Percentiles rank a stretch among this genome's conserved stretches.
phyloP scores from a whole-genome alignment of 179 eudicot genomes.

The Sideroxylon spinosum region DNA sequence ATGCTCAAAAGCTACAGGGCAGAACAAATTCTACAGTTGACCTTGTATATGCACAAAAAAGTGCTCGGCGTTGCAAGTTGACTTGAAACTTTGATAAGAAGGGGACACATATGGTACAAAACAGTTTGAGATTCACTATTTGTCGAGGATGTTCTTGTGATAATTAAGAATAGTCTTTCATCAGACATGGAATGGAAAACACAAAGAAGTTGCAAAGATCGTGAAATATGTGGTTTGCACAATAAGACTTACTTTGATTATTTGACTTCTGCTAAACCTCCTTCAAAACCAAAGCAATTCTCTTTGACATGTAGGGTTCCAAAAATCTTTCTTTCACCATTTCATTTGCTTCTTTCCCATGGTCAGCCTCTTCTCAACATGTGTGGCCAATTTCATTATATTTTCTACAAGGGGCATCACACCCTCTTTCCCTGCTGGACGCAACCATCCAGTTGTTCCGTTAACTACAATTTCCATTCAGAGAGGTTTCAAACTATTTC shows the following conservation, averaged over 20 bases:
- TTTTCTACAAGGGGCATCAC: constrained; percentile 67
- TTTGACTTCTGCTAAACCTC: constrained; percentile 59
- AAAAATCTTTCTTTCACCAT: constrained; percentile 77
- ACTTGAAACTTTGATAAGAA: neutral
- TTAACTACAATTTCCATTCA: constrained; percentile 66
- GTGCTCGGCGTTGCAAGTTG: neutral
- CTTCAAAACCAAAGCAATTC: constrained; percentile 66
- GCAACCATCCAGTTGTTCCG: constrained; percentile 73
- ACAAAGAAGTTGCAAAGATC: neutral
- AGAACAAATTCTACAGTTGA: no score
- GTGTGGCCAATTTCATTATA: constrained; percentile 68
- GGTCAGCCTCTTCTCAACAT: constrained; percentile 64
- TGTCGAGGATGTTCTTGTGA: neutral
- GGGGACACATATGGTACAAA: no score
- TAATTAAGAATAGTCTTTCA: neutral
- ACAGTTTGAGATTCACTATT: neutral
- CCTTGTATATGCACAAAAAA: neutral
- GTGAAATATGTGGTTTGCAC: neutral
- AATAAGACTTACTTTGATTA: constrained; percentile 14
- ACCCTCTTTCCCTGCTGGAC: constrained; percentile 82
- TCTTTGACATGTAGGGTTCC: constrained; percentile 67
- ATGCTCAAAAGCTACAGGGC: no score
- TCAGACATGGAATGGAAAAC: no score
- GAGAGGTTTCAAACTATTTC: neutral
- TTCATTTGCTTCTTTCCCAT: constrained; percentile 80